Evolutionary conservation across 768 basidiomycete species (phyloP).

Genomic region (Sistotremastrum suecicum): DNA sequence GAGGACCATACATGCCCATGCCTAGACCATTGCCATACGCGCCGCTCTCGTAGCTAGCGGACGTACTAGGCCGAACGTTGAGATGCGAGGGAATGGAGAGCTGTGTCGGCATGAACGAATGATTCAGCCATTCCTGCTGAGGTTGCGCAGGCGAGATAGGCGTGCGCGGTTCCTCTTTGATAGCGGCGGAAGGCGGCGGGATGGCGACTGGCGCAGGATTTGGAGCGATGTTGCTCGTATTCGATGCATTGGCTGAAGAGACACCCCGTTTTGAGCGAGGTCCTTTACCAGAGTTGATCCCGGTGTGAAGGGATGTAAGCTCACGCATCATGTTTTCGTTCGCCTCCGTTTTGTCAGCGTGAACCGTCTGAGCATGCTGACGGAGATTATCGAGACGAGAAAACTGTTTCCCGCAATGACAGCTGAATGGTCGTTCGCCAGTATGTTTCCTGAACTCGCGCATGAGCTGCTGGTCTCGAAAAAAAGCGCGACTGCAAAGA

Average conservation of each 20-base stretch:
- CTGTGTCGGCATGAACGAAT: background rate
- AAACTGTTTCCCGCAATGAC: constrained; percentile 92
- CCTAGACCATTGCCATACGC: background rate
- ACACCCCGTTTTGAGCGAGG: background rate
- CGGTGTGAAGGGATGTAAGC: constrained; percentile 68
- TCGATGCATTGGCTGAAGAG: background rate
- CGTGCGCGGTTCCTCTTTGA: constrained; percentile 17
- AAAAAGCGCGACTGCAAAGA: constrained; percentile 4
- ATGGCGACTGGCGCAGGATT: constrained; percentile 13
- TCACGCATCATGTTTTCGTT: constrained; percentile 90
- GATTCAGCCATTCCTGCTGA: background rate
- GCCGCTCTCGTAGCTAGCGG: background rate
- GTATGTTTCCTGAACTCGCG: constrained; percentile 74
- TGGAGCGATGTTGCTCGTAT: background rate
- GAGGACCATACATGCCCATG: background rate
- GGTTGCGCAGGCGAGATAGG: constrained; percentile 9
- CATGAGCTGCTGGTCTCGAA: background rate
- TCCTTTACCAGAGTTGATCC: constrained; percentile 43
- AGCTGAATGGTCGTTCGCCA: constrained; percentile 90
- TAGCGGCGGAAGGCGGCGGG: constrained; percentile 23
- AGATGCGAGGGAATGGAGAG: background rate
- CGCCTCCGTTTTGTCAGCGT: constrained; percentile 82
- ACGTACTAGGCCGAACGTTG: background rate
- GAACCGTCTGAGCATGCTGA: constrained; percentile 94
- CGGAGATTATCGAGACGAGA: constrained; percentile 93